Evolutionary conservation across 2,329 filamentous ascomycete genomes (phyloP), one percentile per base, ranked within the genome.

Genomic region (Cladosporium oxysporum): DNA sequence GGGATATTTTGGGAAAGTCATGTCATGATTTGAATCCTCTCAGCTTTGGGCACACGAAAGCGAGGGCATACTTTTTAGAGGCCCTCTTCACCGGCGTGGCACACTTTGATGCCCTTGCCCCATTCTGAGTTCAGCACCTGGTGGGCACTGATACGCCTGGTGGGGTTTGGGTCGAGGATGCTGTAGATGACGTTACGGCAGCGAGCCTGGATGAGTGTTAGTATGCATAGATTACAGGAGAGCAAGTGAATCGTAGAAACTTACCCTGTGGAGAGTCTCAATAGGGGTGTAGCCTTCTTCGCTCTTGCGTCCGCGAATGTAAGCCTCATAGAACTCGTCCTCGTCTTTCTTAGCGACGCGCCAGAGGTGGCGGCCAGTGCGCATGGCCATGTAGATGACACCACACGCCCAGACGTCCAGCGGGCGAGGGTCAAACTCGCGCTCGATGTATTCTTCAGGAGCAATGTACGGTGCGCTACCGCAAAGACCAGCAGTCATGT

Each of bases 321-420:
- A 99, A 50, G 93, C 90, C 69, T 91, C 91, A 76, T 97, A 99
- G 73, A 98, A 99, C 75, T 98, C 95, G 74, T 99, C 95, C 71
- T 98, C 94, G 64, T 96, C 93, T 79, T 93, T 96, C 79, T 94
- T 94, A 7, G 95, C 95, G n/a, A 97, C 88, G 64, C 93, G 90
- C 95, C 95, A 99, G 10, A 99, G 84, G 79, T 99, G 95, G 62
- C 95, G 87, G 6, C 95, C 95, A 1, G 94, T 98, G 66, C 95
- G 87, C 95, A 99, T 99, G 16, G 95, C 95, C 95, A 99, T 99
- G 82, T 99, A 99, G 67, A 99, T 99, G 61, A 99, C 95, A 76
- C 95, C 95, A 67, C 93, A 97, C 28, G 95, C 95, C 95, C 95
- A 99, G 16, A 98, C 90, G 75, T 99, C 95, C 58, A 99, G 94